Percentiles rank a stretch among this genome's conserved stretches.
These are phyloP conservation scores for Pichia nanzhaoensis DNA, from an alignment of 805 yeast genomes.

Conservation along the genomic window DNA sequence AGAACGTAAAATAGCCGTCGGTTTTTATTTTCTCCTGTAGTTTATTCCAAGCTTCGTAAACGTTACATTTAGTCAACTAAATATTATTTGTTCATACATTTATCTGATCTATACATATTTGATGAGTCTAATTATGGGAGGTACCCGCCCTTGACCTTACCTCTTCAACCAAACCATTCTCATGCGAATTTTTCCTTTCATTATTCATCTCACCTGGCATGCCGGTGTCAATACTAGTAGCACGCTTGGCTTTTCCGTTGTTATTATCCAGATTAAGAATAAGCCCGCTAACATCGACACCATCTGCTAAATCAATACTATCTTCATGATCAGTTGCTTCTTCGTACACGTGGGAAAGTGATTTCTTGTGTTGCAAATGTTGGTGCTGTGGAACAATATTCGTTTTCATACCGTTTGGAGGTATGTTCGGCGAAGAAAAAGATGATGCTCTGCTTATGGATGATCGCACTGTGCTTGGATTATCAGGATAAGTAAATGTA, in stretches of 20 bases:
- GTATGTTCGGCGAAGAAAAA: neutral
- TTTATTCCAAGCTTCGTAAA: too few relatives aligned
- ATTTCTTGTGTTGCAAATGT: constrained; percentile 12
- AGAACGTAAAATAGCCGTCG: too few relatives aligned
- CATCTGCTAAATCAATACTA: constrained; percentile 4
- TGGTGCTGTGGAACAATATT: constrained; percentile 12
- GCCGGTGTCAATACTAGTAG: neutral
- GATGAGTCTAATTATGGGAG: too few relatives aligned
- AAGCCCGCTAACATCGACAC: neutral
- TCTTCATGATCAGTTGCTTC: constrained; percentile 2
- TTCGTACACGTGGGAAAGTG: neutral
- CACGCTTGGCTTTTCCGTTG: neutral
- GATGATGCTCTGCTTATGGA: constrained; percentile 9
- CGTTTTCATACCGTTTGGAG: constrained; percentile 13
- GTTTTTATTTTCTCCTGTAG: too few relatives aligned
- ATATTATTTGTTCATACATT: too few relatives aligned
- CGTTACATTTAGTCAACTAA: too few relatives aligned
- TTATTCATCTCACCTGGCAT: neutral
- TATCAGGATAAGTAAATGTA: neutral
- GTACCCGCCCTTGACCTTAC: neutral
- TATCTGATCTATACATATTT: too few relatives aligned
- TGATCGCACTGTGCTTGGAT: neutral
- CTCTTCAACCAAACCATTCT: neutral
- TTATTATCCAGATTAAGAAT: neutral
- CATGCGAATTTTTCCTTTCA: neutral